Conservation (phyloP, 306 rosid species). For the Vicia faba region DNA sequence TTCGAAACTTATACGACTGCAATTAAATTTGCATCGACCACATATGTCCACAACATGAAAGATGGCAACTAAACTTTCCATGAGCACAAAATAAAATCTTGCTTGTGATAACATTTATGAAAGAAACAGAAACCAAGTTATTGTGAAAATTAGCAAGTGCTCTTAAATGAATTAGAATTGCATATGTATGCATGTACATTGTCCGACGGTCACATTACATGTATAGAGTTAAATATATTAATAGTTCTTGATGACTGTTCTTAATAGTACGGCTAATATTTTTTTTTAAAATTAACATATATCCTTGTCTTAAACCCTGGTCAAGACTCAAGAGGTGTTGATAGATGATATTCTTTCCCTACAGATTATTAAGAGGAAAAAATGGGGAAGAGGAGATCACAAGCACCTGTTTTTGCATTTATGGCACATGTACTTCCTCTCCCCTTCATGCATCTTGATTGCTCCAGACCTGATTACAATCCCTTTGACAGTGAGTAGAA, state of each 20-base stretch:
- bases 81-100: not conserved
- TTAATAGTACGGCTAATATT: not conserved
- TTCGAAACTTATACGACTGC: not conserved
- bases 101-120: not conserved
- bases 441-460: conserved; percentile 94
- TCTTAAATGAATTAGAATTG: not conserved
- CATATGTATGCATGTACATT: not conserved
- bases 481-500: conserved; percentile 91
- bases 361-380: not conserved
- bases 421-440: conserved; percentile 81
- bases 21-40: not conserved
- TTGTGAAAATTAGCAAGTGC: not conserved
- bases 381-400: not conserved
- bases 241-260: not conserved
- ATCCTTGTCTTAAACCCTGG: not conserved
- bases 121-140: not conserved
- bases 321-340: not conserved
- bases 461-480: conserved; percentile 88
- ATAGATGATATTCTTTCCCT: not conserved
- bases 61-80: not conserved
- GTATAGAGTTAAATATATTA: not conserved
- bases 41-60: not conserved
- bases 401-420: conserved; percentile 73
- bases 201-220: not conserved
- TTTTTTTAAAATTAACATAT: not conserved